phyloP scores from a whole-genome alignment of 495 filamentous ascomycete genomes.

The Penicillium longicatenatum region DNA sequence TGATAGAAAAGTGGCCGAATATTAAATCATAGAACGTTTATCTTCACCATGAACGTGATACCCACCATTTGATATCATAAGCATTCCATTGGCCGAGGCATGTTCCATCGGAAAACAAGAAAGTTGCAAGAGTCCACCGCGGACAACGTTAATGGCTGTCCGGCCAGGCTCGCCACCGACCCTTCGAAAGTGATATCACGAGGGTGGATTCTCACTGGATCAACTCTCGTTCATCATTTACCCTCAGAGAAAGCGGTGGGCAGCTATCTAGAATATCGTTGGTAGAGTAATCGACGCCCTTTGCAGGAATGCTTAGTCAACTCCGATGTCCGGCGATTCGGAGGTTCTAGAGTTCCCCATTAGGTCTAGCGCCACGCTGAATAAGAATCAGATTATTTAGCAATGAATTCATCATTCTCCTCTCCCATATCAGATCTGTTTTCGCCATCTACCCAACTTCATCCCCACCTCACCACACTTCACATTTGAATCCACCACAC shows the following conservation, averaged over 20 bases:
- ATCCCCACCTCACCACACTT: conserved; percentile 1
- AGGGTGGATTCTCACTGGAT: not conserved
- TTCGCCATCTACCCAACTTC: conserved; percentile 3
- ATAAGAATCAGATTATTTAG: conserved; percentile 37
- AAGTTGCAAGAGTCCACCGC: conserved; percentile 21
- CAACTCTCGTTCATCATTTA: not conserved
- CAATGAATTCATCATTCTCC: conserved; percentile 35
- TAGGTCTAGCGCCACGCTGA: conserved; percentile 24
- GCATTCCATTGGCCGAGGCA: conserved; percentile 21
- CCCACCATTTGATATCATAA: conserved; percentile 33
- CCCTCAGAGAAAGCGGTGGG: not conserved
- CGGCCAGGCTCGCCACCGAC: conserved; percentile 16
- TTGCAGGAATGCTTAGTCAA: conserved; percentile 6
- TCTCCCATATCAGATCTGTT: conserved; percentile 32
- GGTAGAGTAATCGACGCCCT: not conserved
- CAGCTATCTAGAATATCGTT: not conserved
- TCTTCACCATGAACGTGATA: conserved; percentile 13
- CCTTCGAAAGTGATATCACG: conserved; percentile 20
- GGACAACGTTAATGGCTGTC: conserved; percentile 20
- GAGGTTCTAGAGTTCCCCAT: conserved; percentile 16
- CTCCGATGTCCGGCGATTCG: conserved; percentile 33
- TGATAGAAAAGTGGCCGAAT: not conserved
- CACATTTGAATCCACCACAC: not conserved
- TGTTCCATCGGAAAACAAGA: conserved; percentile 23
- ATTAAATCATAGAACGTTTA: conserved; percentile 19